These are phyloP conservation scores for Nicotiana paniculata DNA, from an alignment of 257 asterid species.

Conservation along the genomic window DNA sequence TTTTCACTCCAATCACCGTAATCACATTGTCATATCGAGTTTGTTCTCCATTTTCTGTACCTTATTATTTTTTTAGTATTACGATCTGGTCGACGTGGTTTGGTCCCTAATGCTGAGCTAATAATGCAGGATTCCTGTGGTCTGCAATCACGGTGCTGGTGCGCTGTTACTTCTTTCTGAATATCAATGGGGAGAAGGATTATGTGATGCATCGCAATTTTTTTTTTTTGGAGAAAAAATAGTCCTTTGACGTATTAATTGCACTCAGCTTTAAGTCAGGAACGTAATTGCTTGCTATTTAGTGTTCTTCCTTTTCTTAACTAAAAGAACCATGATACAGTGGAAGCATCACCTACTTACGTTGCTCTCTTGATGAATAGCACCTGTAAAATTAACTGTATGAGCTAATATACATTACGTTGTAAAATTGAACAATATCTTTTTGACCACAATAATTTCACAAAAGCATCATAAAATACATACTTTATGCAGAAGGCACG, in stretches of 20 bases:
- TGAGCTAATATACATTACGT: neutral
- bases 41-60: conserved; percentile 3
- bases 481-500: neutral
- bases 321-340: neutral
- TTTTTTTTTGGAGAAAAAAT: neutral
- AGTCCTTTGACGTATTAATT: neutral
- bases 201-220: neutral
- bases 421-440: neutral
- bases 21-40: conserved; percentile 2
- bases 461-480: neutral
- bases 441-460: neutral
- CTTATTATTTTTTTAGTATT: neutral
- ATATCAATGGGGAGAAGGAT: conserved; percentile 3
- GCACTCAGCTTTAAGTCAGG: neutral
- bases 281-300: neutral
- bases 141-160: conserved; percentile 32
- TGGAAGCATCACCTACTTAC: neutral
- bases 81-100: neutral
- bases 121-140: conserved; percentile 39
- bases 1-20: neutral
- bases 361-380: neutral
- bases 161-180: conserved; percentile 14
- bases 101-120: conserved; percentile 12
- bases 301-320: neutral
- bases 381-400: neutral